Base-by-base conservation (phyloP, 2,329 filamentous ascomycete genomes). In the Diaporthe sp. region DNA sequence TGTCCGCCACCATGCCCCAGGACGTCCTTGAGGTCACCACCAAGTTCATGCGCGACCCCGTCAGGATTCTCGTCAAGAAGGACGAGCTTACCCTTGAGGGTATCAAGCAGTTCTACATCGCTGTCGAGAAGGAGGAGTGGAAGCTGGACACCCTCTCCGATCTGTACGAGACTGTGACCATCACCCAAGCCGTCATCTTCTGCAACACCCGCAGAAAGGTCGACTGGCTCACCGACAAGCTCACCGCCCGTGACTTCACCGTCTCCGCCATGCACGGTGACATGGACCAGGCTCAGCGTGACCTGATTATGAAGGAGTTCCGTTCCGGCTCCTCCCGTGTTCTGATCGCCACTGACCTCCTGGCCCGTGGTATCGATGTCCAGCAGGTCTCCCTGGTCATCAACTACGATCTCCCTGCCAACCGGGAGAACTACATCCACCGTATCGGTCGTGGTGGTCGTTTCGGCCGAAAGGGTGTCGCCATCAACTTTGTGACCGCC, bases 361-460 rank as follows among this genome's bases (percentile, higher is more conserved):
- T 96, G 95, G 97, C 97, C 74, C 94, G 97, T 84, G 97, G 97
- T 87, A 99, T 99, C 85, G 97, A 99, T 83, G 97, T 99, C 68
- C 97, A 99, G 87, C 97, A 99, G 85, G 97, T 99, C 81, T 97
- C 94, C 77, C 88, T 99, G 82, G 97, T 99, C 77, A 99, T 99
- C 89, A 99, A 99, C 89, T 99, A 99, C 85, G 97, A 99, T 84
- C 89, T 99, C 76, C 97, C 97, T 4, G 97, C 94, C 86, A 98
- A 99, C 86, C 95, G 97, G 90, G 97, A 99, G 87, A 99, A 99
- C 88, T 99, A 99, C 86, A 98, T 99, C 85, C 97, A 99, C 88
- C 94, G 97, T 80, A 99, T 99, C 81, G 97, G 97, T 83, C 93
- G 97, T 83, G 97, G 95, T 83, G 97, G 97, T 80, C 92, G 97